Conservation (phyloP, 2,329 filamentous ascomycete genomes). For the Cladosporium sp. region DNA sequence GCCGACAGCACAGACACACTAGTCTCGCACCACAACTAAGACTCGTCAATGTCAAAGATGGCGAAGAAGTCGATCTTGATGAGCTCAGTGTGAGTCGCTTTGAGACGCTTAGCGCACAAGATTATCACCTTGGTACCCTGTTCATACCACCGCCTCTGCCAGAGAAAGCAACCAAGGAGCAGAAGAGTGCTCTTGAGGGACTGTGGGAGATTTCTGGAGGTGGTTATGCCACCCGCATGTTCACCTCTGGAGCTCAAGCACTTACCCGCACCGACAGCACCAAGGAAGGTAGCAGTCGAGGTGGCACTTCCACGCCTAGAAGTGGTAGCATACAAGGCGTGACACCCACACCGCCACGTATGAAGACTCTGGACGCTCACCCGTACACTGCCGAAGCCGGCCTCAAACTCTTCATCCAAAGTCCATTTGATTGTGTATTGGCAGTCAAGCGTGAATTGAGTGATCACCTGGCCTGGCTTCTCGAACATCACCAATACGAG, state of each 20-base stretch:
- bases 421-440: constrained; percentile 93
- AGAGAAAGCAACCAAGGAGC: constrained; percentile 57
- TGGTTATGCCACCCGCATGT: constrained; percentile 81
- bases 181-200: constrained; percentile 76
- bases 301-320: constrained; percentile 38
- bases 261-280: constrained; percentile 47
- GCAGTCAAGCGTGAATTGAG: constrained; percentile 82
- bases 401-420: constrained; percentile 89
- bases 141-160: constrained; percentile 70
- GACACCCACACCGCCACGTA: constrained; percentile 30
- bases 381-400: constrained; percentile 58
- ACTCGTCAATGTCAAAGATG: constrained; percentile 83
- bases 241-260: constrained; percentile 83
- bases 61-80: constrained; percentile 82
- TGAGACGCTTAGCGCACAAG: constrained; percentile 80
- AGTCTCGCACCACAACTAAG: constrained; percentile 85
- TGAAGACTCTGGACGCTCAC: constrained; percentile 40
- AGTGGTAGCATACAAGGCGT: constrained; percentile 39
- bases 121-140: constrained; percentile 87
- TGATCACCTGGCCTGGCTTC: constrained; percentile 83
- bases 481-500: constrained; percentile 78
- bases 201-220: constrained; percentile 79
- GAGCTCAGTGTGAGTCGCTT: constrained; percentile 78
- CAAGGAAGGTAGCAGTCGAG: constrained; percentile 38
- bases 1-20: constrained; percentile 71